Evolutionary conservation across 441 rosid genomes (phyloP), one percentile per base, ranked within the genome.

Genomic region (Pelargonium australe): DNA sequence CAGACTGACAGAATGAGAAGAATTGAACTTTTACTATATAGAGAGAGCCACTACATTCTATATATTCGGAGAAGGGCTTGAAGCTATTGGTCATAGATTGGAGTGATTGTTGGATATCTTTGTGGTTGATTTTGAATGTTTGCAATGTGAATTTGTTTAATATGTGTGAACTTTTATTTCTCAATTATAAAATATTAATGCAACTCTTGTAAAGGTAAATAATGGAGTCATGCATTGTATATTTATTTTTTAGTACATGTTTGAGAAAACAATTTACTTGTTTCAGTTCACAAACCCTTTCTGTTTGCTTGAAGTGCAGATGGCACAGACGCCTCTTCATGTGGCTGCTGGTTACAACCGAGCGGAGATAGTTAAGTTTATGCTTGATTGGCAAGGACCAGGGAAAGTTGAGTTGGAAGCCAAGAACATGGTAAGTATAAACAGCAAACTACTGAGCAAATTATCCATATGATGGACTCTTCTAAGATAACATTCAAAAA

Each of bases 301-400:
- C 69, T n/a, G 25, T 37, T 70, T 77, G 68, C 23, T 64, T 74
- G 67, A 60, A 16, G 17, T 82, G 82, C 80, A 94, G 99, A 94
- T 89, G 92, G 85, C 89, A 49, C 96, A 94, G 77, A 94, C 97
- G 49, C 98, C 98, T 1, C 86, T 91, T 63, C 99, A 88, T 81
- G 87, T 91, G 34, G 81, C 96, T 67, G 86, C 96, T 58, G 97
- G 96, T 69, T 71, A 91, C 73, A 83, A 91, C 69, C 88, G 79
- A 70, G 88, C 77, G 49, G 90, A 89, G 72, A 82, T 91, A 57
- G 80, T 94, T 67, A 86, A 88, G 75, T 80, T 80, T 79, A 84
- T 91, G 73, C 86, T 91, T 13, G 77, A 80, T 67, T 87, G 85
- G 94, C 76, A 75, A 79, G 92, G 96, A 77, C 73, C 82, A 0